phyloP scores from a whole-genome alignment of 768 basidiomycete genomes.

The Lentinula lateritia region DNA sequence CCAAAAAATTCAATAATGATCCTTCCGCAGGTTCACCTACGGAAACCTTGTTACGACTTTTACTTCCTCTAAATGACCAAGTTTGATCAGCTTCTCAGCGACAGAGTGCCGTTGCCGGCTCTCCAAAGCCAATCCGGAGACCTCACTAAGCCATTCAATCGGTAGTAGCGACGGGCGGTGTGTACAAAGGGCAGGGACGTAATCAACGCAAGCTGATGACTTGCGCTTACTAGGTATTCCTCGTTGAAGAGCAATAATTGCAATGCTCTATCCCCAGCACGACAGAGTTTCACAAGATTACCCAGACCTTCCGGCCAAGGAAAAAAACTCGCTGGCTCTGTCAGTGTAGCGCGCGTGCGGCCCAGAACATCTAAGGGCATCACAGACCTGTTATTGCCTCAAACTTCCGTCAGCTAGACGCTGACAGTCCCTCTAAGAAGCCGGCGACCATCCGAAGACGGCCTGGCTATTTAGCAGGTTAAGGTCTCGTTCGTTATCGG shows the following conservation, averaged over 20 bases:
- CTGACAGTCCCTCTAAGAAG: constrained; percentile 25
- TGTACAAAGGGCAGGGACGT: constrained; percentile 90
- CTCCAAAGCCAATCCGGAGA: constrained; percentile 72
- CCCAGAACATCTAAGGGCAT: too few relatives aligned
- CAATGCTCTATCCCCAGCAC: constrained; percentile 87
- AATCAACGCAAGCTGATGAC: constrained; percentile 88
- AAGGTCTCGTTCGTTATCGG: constrained; percentile 93
- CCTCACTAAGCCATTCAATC: constrained; percentile 90
- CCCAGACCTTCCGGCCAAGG: constrained; percentile 71
- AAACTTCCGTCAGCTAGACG: too few relatives aligned
- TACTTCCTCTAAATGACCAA: too few relatives aligned
- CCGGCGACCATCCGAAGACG: constrained; percentile 66
- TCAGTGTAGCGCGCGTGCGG: too few relatives aligned
- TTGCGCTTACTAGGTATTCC: constrained; percentile 86
- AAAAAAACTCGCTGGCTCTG: constrained; percentile 22
- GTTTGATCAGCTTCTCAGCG: too few relatives aligned
- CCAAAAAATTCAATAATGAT: too few relatives aligned
- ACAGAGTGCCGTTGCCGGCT: constrained; percentile 44
- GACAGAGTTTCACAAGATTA: constrained; percentile 78
- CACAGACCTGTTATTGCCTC: too few relatives aligned
- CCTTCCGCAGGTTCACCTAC: too few relatives aligned
- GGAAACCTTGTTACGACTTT: too few relatives aligned
- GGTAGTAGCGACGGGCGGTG: constrained; percentile 88
- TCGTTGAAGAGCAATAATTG: constrained; percentile 91
- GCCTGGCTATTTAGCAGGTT: constrained; percentile 88